These are phyloP conservation scores for Cordyceps sp. DNA, from an alignment of 2,329 filamentous ascomycete species.

Conservation along the genomic window DNA sequence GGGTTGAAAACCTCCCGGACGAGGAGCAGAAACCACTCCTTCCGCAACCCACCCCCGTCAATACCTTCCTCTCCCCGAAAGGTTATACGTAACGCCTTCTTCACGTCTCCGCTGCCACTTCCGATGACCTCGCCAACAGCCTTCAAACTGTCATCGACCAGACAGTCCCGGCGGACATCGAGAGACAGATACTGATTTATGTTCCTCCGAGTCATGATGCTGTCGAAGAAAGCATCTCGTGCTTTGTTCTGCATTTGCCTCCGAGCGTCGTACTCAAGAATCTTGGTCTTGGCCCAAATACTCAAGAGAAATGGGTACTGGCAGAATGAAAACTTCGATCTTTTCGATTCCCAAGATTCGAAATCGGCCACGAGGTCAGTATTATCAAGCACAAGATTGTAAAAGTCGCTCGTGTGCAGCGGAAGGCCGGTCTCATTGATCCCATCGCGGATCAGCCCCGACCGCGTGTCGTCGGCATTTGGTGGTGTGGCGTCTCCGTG, in stretches of 20 bases:
- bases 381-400: slow-evolving; percentile 73
- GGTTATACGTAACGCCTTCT: slow-evolving; percentile 73
- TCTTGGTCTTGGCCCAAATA: slow-evolving; percentile 82
- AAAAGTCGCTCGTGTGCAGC: slow-evolving; percentile 70
- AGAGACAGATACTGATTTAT: slow-evolving; percentile 66
- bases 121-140: slow-evolving; percentile 75
- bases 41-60: slow-evolving; percentile 75
- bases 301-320: slow-evolving; percentile 86
- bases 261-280: slow-evolving; percentile 73
- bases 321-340: slow-evolving; percentile 68
- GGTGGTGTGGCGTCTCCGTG: slow-evolving; percentile 11
- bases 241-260: slow-evolving; percentile 83
- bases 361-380: slow-evolving; percentile 77
- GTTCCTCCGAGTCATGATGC: slow-evolving; percentile 58
- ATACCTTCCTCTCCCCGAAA: slow-evolving; percentile 83
- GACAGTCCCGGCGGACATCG: slow-evolving; percentile 64
- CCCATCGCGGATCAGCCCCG: slow-evolving; percentile 8
- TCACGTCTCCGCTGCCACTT: slow-evolving; percentile 67
- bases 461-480: slow-evolving; percentile 9
- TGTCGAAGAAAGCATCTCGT: slow-evolving; percentile 79
- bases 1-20: slow-evolving; percentile 84
- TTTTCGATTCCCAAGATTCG: slow-evolving; percentile 67
- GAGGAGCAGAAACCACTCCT: slow-evolving; percentile 87
- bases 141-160: slow-evolving; percentile 76
- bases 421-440: slow-evolving; percentile 39